A percentile compares a stretch with the other conserved stretches of the same genome.
phyloP scores from a whole-genome alignment of 805 yeast species.

The Candida ficus region DNA sequence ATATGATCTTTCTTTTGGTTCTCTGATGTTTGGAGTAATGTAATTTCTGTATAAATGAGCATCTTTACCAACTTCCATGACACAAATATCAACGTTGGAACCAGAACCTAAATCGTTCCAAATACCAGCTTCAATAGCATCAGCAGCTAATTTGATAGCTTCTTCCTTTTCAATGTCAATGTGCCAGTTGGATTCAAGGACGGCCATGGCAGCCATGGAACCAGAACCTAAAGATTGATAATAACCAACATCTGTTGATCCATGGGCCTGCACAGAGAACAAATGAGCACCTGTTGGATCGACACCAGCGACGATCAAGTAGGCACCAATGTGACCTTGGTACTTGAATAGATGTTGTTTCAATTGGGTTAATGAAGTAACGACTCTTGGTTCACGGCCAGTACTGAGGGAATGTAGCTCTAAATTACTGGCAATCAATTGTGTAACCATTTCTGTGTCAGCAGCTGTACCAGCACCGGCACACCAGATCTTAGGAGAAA shows the following conservation, averaged over 20 bases:
- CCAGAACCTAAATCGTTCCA: conserved; percentile 99
- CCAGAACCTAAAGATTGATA: conserved; percentile 95
- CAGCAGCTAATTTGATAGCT: conserved; percentile 86
- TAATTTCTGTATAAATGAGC: conserved; percentile 83
- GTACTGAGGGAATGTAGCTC: conserved; percentile 86
- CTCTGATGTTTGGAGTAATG: conserved; percentile 86
- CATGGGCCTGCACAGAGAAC: conserved; percentile 94
- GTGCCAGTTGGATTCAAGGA: conserved; percentile 84
- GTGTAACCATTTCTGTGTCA: conserved; percentile 97
- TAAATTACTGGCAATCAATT: conserved; percentile 81
- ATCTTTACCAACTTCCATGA: conserved; percentile 89
- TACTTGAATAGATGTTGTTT: conserved; percentile 95
- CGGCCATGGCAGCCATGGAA: conserved; percentile 97
- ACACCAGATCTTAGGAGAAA: conserved; percentile 94
- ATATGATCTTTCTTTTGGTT: conserved; percentile 74
- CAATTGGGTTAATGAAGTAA: conserved; percentile 85
- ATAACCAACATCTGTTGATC: conserved; percentile 93
- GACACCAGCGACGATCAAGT: conserved; percentile 94
- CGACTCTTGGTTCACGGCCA: conserved; percentile 86
- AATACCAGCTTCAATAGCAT: conserved; percentile 95
- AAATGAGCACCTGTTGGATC: conserved; percentile 96
- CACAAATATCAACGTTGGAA: conserved; percentile 95
- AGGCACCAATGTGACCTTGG: conserved; percentile 97
- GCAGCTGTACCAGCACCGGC: conserved; percentile 99
- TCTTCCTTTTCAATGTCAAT: conserved; percentile 75